Evolutionary conservation across 1,284 basidiomycete genomes (phyloP).

Genomic region (Cutaneotrichosporon cutaneum): DNA sequence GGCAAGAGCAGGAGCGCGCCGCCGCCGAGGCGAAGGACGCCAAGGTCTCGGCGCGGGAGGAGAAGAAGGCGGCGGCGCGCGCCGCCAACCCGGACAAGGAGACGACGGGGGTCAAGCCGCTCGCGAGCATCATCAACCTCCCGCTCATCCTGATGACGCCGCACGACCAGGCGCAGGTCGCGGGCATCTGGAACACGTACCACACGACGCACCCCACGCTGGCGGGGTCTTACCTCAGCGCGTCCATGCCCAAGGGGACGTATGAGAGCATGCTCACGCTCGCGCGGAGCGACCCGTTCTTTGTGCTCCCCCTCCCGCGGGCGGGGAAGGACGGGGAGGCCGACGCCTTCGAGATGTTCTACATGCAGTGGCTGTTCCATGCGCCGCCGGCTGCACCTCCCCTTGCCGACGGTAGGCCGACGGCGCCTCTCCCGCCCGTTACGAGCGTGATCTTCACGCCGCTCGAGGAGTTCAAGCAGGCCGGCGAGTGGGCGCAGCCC

Average conservation of each 20-base stretch:
- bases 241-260: constrained; percentile 68
- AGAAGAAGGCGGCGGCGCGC: constrained; percentile 45
- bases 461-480: constrained; percentile 88
- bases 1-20: constrained; percentile 18
- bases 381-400: constrained; percentile 58
- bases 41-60: constrained; percentile 50
- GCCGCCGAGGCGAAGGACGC: constrained; percentile 54
- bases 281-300: constrained; percentile 67
- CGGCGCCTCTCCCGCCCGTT: constrained; percentile 37
- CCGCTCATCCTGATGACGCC: constrained; percentile 66
- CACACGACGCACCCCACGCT: constrained; percentile 74
- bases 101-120: constrained; percentile 59
- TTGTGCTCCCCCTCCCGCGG: constrained; percentile 73
- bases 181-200: constrained; percentile 82
- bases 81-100: constrained; percentile 40
- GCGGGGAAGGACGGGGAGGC: constrained; percentile 44
- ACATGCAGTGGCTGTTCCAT: constrained; percentile 81
- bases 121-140: constrained; percentile 76
- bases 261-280: constrained; percentile 68
- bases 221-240: constrained; percentile 77
- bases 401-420: constrained; percentile 10
- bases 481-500: constrained; percentile 83
- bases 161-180: constrained; percentile 70
- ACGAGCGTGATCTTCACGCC: constrained; percentile 83
- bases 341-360: constrained; percentile 76